Base-by-base conservation (phyloP, 768 basidiomycete species). In the Hebeloma cylindrosporum region DNA sequence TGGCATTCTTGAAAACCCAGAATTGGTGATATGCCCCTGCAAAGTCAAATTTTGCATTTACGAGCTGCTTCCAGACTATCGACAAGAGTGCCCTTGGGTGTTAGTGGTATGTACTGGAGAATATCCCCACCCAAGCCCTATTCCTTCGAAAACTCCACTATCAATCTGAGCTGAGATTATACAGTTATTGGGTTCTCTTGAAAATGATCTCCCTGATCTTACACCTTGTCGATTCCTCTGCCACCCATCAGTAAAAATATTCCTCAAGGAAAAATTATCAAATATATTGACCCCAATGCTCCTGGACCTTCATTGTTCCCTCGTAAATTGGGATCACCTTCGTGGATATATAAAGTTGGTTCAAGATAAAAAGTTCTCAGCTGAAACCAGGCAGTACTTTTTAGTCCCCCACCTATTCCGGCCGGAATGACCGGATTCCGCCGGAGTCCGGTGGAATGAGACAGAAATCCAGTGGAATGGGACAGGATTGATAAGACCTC, bases 121-220 rank as follows among this genome's bases (percentile, higher is more conserved):
- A 17, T 59, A 62, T 37, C 9, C 23, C 1, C 60, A 62, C 34
- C 55, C 59, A 22, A 48, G 60, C 33, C 59, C 57, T 0, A 30
- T 58, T 10, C 57, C 54, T 0, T 14, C 31, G 7, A 57, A 50
- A 17, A 56, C 58, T 9, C 60, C 60, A 1, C 52, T 47, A 1
- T 1, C 16, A 3, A 46, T 60, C 9, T 18, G 28, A 5, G 2
- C 36, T 6, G 29, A n/a, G 20, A 47, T 31, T 35, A 34, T 13
- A 16, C 3, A 26, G 2, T 18, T 52, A 5, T 29, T 52, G 4
- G 11, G 38, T 3, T 37, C 37, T 11, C 16, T 48, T 5, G 13
- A 27, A 1, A 13, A 26, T 23, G 47, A 48, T 11, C 7, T 52
- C 6, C 47, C 51, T 3, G 51, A 52, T 39, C 33, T 52, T 8